Evolutionary conservation across 1,139 yeast species (phyloP).

Genomic region (Debaryomyces nepalensis): DNA sequence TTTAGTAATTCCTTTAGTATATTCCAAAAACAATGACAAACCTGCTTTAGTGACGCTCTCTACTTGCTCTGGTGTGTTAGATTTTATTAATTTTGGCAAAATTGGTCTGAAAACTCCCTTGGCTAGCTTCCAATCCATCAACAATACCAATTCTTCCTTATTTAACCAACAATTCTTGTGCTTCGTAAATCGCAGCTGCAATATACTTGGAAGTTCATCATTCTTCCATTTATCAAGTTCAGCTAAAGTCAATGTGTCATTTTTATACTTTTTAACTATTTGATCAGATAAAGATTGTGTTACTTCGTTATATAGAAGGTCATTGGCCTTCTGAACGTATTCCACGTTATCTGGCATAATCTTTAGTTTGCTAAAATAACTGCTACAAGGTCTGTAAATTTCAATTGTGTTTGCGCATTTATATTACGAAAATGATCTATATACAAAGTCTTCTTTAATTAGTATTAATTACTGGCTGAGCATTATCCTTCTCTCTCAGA

Average conservation of each 20-base stretch:
- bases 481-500: conserved; percentile 1
- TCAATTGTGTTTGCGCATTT: conserved; percentile 9
- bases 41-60: conserved; percentile 35
- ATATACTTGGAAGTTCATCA: conserved; percentile 29
- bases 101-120: conserved; percentile 53
- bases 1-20: conserved; percentile 15
- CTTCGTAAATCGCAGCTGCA: conserved; percentile 25
- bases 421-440: conserved; percentile 3
- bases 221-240: conserved; percentile 45
- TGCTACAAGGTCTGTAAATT: not conserved
- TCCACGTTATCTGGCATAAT: conserved; percentile 12
- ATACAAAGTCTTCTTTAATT: conserved; percentile 4
- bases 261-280: conserved; percentile 21
- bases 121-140: conserved; percentile 57
- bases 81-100: conserved; percentile 44
- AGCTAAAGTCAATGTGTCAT: conserved; percentile 30
- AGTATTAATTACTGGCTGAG: conserved; percentile 10
- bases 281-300: conserved; percentile 22
- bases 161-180: conserved; percentile 34
- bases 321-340: conserved; percentile 11
- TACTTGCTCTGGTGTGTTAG: conserved; percentile 37
- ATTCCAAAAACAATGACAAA: conserved; percentile 28
- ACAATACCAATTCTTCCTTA: conserved; percentile 40
- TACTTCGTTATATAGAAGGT: conserved; percentile 15
- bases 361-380: not conserved